Base-by-base conservation (phyloP, 352 stramenopile species). In the Pythium sp. region DNA sequence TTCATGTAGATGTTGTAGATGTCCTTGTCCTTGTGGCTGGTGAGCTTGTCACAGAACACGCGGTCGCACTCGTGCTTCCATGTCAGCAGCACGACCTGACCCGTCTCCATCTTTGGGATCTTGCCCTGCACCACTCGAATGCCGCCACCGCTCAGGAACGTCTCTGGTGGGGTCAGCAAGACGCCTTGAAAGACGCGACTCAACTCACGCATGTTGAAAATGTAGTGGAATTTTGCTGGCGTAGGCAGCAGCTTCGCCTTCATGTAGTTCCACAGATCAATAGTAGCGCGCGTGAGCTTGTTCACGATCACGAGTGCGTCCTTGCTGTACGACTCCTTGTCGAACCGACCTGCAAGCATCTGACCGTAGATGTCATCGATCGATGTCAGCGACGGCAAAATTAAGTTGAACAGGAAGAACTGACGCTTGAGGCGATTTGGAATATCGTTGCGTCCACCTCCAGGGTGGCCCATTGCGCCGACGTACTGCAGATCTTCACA, bases 311-410 rank as follows among this genome's bases (percentile, higher is more conserved):
- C 65, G 2, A 97, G 73, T 41, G 87, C 83, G 18, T 97, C 89
- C 56, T 97, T 91, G 47, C 78, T 93, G 67, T 93, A 90, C 18
- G 79, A 82, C 41, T 98, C 90, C 15, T 86, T 78, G 62, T 95
- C 91, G 72, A 99, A 99, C 0, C 96, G 83, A 0, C 96, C 96
- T 2, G 90, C 80, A 36, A 99, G 81, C 97, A 99, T 99, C 81
- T 99, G 97, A 0, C 97, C 97, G 78, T 99, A 99, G 69, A 99
- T 99, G 72, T 99, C 97, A 78, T 99, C 98, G 71, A 99, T 99
- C 67, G 95, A 99, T 24, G 95, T 99, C 41, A 99, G 91, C 43
- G 91, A 98, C 26, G 97, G 97, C 30, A 99, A 71, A 61, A 99
- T 97, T 36, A 99, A 75, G 80, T 99, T 99, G 76, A 99, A 99